Evolutionary conservation across 805 yeast genomes (phyloP).

Genomic region (Zygotorulaspora danielsina): DNA sequence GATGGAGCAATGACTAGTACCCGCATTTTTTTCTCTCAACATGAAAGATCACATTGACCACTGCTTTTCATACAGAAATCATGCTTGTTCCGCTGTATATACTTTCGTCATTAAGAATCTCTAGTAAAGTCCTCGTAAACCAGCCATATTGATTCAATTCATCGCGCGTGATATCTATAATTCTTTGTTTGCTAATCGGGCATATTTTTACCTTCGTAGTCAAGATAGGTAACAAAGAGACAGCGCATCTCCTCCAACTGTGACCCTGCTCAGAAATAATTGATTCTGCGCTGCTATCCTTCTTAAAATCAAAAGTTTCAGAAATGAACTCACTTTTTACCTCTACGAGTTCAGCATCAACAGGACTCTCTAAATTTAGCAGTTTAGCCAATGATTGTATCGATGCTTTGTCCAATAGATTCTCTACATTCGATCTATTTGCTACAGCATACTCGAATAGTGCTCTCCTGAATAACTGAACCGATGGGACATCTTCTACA

Average conservation of each 20-base stretch:
- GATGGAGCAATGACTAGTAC: conserved; percentile 24
- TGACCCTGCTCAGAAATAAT: conserved; percentile 28
- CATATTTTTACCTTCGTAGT: conserved; percentile 36
- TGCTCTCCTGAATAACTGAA: conserved; percentile 21
- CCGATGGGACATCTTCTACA: conserved; percentile 15
- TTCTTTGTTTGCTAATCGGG: conserved; percentile 33
- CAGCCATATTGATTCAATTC: conserved; percentile 32
- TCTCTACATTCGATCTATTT: conserved; percentile 17
- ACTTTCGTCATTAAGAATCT: conserved; percentile 25
- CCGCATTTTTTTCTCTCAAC: conserved; percentile 18
- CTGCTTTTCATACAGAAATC: conserved; percentile 5
- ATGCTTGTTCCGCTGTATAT: conserved; percentile 30
- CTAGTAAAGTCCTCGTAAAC: conserved; percentile 32
- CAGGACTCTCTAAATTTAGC: conserved; percentile 11
- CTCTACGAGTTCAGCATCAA: conserved; percentile 6
- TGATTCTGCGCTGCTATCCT: conserved; percentile 15
- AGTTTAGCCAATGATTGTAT: conserved; percentile 21
- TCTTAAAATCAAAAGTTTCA: conserved; percentile 25
- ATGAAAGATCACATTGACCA: neutral
- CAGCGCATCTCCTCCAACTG: conserved; percentile 38
- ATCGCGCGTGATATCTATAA: conserved; percentile 31
- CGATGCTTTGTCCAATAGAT: conserved; percentile 29
- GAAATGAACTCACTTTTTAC: conserved; percentile 30
- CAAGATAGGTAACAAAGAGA: conserved; percentile 38
- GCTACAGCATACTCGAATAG: conserved; percentile 27